Percentiles rank a stretch among this genome's conserved stretches.
These are phyloP conservation scores for Byssothecium circinans DNA, from an alignment of 2,329 filamentous ascomycete species.

Conservation along the genomic window DNA sequence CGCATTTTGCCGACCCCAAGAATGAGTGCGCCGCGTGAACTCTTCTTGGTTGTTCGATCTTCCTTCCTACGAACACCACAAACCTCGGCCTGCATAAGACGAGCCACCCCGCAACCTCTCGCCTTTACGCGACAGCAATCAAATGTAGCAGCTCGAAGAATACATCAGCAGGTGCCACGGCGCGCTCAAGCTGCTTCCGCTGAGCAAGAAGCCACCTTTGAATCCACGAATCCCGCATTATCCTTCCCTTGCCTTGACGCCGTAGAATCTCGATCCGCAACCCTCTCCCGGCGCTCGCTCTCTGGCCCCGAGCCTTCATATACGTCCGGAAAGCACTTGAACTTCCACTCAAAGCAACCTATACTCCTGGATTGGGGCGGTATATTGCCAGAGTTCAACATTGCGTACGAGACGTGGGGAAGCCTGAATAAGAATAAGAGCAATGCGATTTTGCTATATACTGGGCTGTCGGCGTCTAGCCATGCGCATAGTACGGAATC, in stretches of 20 bases:
- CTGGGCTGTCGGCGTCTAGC: conserved; percentile 92
- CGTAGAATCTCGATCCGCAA: conserved; percentile 60
- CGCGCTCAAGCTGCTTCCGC: conserved; percentile 27
- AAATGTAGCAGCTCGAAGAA: conserved; percentile 23
- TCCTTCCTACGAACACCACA: conserved; percentile 17
- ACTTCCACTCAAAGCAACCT: conserved; percentile 72
- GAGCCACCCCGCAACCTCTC: conserved; percentile 9
- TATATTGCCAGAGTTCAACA: conserved; percentile 80
- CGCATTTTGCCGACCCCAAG: background rate
- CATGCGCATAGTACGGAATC: conserved; percentile 89
- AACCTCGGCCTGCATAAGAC: conserved; percentile 7
- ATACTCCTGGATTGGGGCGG: conserved; percentile 93
- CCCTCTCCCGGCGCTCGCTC: conserved; percentile 66
- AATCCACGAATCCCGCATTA: conserved; percentile 44
- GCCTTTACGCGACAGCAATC: conserved; percentile 23
- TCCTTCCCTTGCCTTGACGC: conserved; percentile 48
- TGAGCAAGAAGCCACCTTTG: conserved; percentile 23
- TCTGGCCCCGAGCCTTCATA: conserved; percentile 92
- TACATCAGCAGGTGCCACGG: conserved; percentile 34
- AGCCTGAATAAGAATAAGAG: conserved; percentile 74
- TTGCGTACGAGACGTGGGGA: conserved; percentile 95
- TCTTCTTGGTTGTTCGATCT: conserved; percentile 27
- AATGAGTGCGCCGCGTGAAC: conserved; percentile 37
- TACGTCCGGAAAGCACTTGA: conserved; percentile 81
- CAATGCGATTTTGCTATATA: conserved; percentile 91